These are phyloP conservation scores for Apiotrichum akiyoshidainum DNA, from an alignment of 1,284 basidiomycete genomes.

Conservation along the genomic window DNA sequence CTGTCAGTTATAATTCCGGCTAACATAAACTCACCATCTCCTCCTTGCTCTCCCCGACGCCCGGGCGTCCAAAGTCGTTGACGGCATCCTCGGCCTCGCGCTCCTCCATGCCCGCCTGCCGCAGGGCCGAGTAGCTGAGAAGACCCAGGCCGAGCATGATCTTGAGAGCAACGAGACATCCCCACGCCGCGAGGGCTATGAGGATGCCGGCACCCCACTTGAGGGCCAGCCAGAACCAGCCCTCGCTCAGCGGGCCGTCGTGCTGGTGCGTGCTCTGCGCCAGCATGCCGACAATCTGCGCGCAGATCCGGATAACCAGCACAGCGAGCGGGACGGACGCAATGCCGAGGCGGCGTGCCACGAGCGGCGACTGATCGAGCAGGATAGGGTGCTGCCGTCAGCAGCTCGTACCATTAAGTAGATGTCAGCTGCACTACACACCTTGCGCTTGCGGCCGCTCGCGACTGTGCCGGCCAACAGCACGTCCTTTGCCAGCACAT, in stretches of 20 bases:
- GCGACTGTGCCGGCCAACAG: slow-evolving; percentile 63
- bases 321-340: slow-evolving; percentile 88
- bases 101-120: slow-evolving; percentile 71
- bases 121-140: slow-evolving; percentile 72
- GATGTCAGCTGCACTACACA: slow-evolving; percentile 39
- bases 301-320: slow-evolving; percentile 79
- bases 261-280: slow-evolving; percentile 43
- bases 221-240: slow-evolving; percentile 53
- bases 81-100: slow-evolving; percentile 67
- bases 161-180: slow-evolving; percentile 79
- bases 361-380: slow-evolving; percentile 92
- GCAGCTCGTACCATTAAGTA: too few species aligned
- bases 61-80: slow-evolving; percentile 78
- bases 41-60: slow-evolving; percentile 80
- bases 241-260: slow-evolving; percentile 20
- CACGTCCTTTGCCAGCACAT: slow-evolving; percentile 92
- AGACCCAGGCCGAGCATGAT: slow-evolving; percentile 82
- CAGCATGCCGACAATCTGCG: slow-evolving; percentile 69
- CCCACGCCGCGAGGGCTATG: slow-evolving; percentile 70
- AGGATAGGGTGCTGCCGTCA: slow-evolving; percentile 63
- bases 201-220: slow-evolving; percentile 61
- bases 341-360: slow-evolving; percentile 89
- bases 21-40: slow-evolving; percentile 63
- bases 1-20: not conserved
- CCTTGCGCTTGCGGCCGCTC: slow-evolving; percentile 58